A percentile compares a stretch with the other conserved stretches of the same genome.
These are phyloP conservation scores for Botrytis tulipae DNA, from an alignment of 2,329 filamentous ascomycete genomes.

Conservation along the genomic window DNA sequence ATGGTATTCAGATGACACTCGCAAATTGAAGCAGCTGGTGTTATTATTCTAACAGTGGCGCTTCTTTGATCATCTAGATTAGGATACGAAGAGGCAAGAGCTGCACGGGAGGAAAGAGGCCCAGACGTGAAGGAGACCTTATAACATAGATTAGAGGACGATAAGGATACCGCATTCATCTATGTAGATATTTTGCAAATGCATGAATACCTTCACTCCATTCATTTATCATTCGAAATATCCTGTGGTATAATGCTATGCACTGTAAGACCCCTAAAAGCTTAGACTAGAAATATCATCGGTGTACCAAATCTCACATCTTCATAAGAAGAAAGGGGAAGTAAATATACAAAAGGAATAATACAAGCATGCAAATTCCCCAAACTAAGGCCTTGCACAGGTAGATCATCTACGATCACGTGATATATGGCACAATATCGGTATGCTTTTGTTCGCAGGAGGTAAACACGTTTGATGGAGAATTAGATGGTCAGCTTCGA, in stretches of 20 bases:
- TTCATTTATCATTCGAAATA: neutral
- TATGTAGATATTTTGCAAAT: neutral
- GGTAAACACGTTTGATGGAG: neutral
- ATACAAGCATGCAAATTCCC: neutral
- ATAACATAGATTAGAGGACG: rapidly evolving
- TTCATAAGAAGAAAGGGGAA: neutral
- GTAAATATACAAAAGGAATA: neutral
- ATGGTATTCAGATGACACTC: neutral
- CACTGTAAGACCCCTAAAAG: neutral
- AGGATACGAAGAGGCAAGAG: neutral
- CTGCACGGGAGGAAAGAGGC: neutral
- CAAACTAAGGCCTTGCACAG: neutral
- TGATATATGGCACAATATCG: neutral
- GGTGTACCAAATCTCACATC: neutral
- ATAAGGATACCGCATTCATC: neutral
- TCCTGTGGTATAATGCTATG: neutral
- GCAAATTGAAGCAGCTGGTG: neutral
- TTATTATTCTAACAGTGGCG: neutral
- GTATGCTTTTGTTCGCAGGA: neutral
- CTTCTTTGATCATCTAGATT: neutral
- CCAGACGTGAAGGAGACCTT: neutral
- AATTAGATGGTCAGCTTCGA: neutral
- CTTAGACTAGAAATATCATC: neutral
- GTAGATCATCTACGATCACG: neutral
- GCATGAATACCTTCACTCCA: neutral